Evolutionary conservation across 2,329 filamentous ascomycete genomes (phyloP).

Genomic region (Stachybotrys chlorohalonatus): DNA sequence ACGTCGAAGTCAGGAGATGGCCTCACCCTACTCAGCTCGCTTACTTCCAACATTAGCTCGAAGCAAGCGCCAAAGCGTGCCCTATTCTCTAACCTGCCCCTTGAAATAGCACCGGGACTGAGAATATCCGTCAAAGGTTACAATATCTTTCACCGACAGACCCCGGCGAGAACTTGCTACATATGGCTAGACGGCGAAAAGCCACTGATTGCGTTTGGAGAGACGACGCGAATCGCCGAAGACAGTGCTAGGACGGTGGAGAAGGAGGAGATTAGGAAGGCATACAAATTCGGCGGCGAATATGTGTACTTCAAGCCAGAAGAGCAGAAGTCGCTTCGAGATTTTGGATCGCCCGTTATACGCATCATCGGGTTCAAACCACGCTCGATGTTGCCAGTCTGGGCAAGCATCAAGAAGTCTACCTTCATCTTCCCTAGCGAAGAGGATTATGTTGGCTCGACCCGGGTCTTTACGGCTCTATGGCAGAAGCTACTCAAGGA

Average conservation of each 20-base stretch:
- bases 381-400: slow-evolving; percentile 61
- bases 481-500: slow-evolving; percentile 77
- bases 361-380: slow-evolving; percentile 93
- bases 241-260: slow-evolving; percentile 71
- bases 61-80: slow-evolving; percentile 79
- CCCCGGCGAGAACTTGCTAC: slow-evolving; percentile 72
- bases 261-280: slow-evolving; percentile 76
- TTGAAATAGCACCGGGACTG: slow-evolving; percentile 79
- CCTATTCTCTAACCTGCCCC: slow-evolving; percentile 75
- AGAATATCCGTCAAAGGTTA: slow-evolving; percentile 91
- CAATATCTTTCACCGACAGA: slow-evolving; percentile 77
- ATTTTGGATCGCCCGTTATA: slow-evolving; percentile 76
- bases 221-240: slow-evolving; percentile 67
- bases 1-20: slow-evolving; percentile 64
- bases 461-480: slow-evolving; percentile 82
- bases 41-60: slow-evolving; percentile 83
- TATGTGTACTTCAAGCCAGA: slow-evolving; percentile 79
- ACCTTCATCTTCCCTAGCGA: slow-evolving; percentile 94
- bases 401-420: slow-evolving; percentile 79
- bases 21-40: slow-evolving; percentile 66
- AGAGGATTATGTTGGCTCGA: slow-evolving; percentile 81
- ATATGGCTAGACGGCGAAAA: slow-evolving; percentile 83
- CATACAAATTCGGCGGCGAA: slow-evolving; percentile 92
- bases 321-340: slow-evolving; percentile 66
- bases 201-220: slow-evolving; percentile 67